Evolutionary conservation across 306 rosid genomes (phyloP), one percentile per base, ranked within the genome.

Genomic region (Fragaria nilgerrensis): DNA sequence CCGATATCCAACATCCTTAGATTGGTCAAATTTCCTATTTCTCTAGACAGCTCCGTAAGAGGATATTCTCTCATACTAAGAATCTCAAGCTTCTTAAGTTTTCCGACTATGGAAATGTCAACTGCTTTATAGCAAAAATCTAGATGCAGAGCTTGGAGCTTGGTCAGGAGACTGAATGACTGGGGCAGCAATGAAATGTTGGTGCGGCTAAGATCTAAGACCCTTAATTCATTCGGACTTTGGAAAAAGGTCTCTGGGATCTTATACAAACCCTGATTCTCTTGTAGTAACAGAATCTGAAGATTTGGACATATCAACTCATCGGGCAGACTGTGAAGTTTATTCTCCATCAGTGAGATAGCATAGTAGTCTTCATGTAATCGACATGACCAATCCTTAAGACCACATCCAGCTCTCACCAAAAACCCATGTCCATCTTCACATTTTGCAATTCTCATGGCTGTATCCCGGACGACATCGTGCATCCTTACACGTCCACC

Each of bases 61-160:
- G 6, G 6, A 36, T 5, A 36, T 0, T 0, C 5, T 62, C 68
- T 63, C 41, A 63, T 29, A 4, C 68, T 63, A 63, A 63, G 43
- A 14, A 32, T 32, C 22, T 63, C 43, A 32, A 63, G 68, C 20
- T 15, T 29, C 11, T 29, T 15, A 5, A 63, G 68, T 63, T 63
- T 32, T 6, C 68, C 68, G 5, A 63, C 0, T 0, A 63, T 1
- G 9, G 43, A 63, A 0, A 63, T 29, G 68, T 62, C 20, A 29
- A 4, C 2, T 0, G 0, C 0, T 0, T 0, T 0, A 0, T 0
- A 0, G 14, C 68, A 62, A 12, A 0, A 2, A 29, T 62, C 68
- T 62, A 62, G 6, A 29, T 29, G 6, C 20, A 61, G 14, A 25
- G 19, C 1, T 0, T 62, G 68, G 41, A 61, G 67, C 19, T 27